Base-by-base conservation (phyloP, 441 rosid genomes). In the Erodium moschatum region DNA sequence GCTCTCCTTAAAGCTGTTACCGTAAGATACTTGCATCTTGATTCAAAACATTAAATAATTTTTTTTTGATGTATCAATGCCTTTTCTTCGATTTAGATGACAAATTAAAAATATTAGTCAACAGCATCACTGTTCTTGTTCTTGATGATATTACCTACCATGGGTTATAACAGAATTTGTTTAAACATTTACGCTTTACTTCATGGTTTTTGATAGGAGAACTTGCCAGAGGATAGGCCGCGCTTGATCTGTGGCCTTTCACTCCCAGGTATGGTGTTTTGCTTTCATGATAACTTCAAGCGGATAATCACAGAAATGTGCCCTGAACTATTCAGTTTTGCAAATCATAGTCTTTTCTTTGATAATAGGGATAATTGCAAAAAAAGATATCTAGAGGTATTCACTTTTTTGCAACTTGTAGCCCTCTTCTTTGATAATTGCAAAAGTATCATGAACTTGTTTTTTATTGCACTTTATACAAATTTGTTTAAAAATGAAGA, bases 201-300 rank as follows among this genome's bases (percentile, higher is more conserved):
- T 60, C 12, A 65, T 65, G 42, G 52, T 66, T 61, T 69, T 2
- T 54, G 24, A 65, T 58, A 87, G 92, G 92, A 83, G 69, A 73
- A 68, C 72, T 75, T 89, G 73, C 89, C 83, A n/a, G 73, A 68
- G 64, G 89, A 81, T 74, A 84, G 75, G 74, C 92, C 90, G 18
- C 86, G 92, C 52, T 74, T 85, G 12, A 74, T 83, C 24, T 79
- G 77, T 38, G 96, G 96, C 42, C 87, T 89, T 73, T 90, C 82
- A 70, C 77, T 85, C 19, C 96, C 92, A 78, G 92, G 96, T 89
- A 81, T 58, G 12, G 13, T 31, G 56, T 66, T 68, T 65, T 48
- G 60, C 65, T 6, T 42, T 63, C 54, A 7, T 21, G 46, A 60
- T 20, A 9, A 24, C 64, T 60, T 21, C 10, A 20, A 58, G 5